Base-by-base conservation (phyloP, 371 early-diverging fungal species). In the Zopfochytrium polystomum region DNA sequence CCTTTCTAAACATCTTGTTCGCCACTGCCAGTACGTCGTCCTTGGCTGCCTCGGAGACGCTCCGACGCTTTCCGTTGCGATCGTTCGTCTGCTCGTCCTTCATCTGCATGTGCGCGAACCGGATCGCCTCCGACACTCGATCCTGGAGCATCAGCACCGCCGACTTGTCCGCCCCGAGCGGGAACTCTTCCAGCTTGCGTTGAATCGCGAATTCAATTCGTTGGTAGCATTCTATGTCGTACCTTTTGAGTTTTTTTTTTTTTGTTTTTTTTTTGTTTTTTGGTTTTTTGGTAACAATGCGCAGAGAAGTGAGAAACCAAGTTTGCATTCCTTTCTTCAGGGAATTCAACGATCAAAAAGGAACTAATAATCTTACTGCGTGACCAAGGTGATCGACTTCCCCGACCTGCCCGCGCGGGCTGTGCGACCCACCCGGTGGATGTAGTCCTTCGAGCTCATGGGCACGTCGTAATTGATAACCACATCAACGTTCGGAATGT, bases 381-480 rank as follows among this genome's bases (percentile, higher is more conserved):
- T 96, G 20, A 98, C 95, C 70, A 99, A 87, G 7, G 97, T 95
- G 26, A 98, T 77, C 1, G 95, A 87, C 67, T 90, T 90, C 61
- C 98, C 99, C 60, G 89, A 88, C 22, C 77, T 82, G 33, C 81
- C 81, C 50, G 78, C 70, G 27, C 79, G 60, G 25, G 89, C 94
- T 87, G 90, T 51, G 87, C 99, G 29, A 90, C 99, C 99, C 54
- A 92, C 90, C 61, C 96, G 87, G 72, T 95, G 96, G 26, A 95
- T 87, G 53, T 78, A 78, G 4, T 72, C 52, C 57, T 98, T 92
- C 15, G 86, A 83, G 0, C 87, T 84, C 5, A 90, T 59, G 15
- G 99, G 99, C 70, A 99, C 89, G 55, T 98, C 96, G 68, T 91
- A 89, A 76, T 99, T 99, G 71, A 99, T 88, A 13, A 99, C 99